A percentile compares a stretch with the other conserved stretches of the same genome.
Evolutionary conservation across 495 filamentous ascomycete species (phyloP).

Genomic region (Aspergillus biplanus): DNA sequence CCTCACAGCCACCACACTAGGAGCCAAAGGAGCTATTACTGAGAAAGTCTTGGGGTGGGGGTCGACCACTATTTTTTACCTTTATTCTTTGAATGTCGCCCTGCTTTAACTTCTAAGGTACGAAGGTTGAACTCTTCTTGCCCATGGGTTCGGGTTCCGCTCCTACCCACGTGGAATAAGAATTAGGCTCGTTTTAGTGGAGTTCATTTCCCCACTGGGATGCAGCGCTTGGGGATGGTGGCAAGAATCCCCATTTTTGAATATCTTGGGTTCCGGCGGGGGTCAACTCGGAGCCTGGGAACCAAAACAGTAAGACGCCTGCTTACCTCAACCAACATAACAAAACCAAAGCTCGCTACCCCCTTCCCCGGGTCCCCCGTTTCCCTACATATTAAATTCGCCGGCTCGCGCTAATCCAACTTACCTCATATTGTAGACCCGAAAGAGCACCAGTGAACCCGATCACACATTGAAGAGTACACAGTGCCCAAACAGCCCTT

Average conservation of each 20-base stretch:
- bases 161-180: background rate
- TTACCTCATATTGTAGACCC: too few species aligned
- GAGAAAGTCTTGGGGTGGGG: too few species aligned
- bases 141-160: background rate
- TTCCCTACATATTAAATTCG: too few species aligned
- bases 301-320: background rate
- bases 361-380: background rate
- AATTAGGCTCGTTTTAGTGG: conserved; percentile 2
- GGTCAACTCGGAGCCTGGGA: background rate
- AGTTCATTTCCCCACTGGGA: background rate
- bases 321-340: background rate
- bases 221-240: background rate
- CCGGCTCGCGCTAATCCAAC: too few species aligned
- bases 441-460: too few species aligned
- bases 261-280: background rate
- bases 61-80: background rate
- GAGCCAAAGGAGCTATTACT: background rate
- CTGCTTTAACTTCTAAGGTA: background rate
- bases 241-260: background rate
- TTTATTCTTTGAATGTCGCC: background rate
- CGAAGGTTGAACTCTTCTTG: background rate
- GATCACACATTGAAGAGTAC: background rate
- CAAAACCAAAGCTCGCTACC: background rate
- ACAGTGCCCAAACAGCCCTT: background rate
- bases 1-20: background rate